Base-by-base conservation (phyloP, 495 filamentous ascomycete genomes). In the Staphylotrichum tortipilum region DNA sequence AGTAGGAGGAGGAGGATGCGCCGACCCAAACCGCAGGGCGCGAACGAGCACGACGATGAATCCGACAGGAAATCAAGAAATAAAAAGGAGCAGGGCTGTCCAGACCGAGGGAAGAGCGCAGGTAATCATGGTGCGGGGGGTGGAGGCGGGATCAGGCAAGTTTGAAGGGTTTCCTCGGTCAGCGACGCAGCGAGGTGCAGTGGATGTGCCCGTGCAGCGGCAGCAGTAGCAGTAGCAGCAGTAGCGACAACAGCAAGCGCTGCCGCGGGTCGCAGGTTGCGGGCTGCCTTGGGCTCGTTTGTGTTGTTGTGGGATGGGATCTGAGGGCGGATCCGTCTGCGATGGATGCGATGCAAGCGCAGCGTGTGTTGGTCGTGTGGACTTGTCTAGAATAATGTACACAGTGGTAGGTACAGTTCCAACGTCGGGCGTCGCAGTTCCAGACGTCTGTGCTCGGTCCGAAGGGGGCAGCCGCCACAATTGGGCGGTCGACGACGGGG, bases 61-160 rank as follows among this genome's bases (percentile, higher is more conserved):
- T 44, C 46, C 44, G 34, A 38, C 31, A 4, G 50, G 41, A 36
- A 65, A 68, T 75, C 70, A 74, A 60, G 66, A 71, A 70, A 72
- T 54, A 55, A 73, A 68, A 63, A 63, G 68, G 67, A 71, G 65
- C 61, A 69, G 60, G 58, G 66, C 70, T 67, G 64, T 68, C 70
- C 67, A 65, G 57, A 63, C 63, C 62, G 65, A 70, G 55, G 65
- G 66, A 57, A 62, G 63, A 66, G 65, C 67, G 65, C 68, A 61
- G 68, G 65, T 67, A 68, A 72, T 74, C 72, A 75, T 75, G 55
- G 72, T 75, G 55, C 15, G 59, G 36, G 37, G 47, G 30, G 14
- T 28, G 39, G 23, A 30, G 36, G 38, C 30, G 18, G 17, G 28
- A 19, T 35, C 39, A 36, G 22, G n/a, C 29, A 44, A 22, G 22